Conservation (phyloP, 2,329 filamentous ascomycete genomes). For the Colletotrichum orchidophilum region DNA sequence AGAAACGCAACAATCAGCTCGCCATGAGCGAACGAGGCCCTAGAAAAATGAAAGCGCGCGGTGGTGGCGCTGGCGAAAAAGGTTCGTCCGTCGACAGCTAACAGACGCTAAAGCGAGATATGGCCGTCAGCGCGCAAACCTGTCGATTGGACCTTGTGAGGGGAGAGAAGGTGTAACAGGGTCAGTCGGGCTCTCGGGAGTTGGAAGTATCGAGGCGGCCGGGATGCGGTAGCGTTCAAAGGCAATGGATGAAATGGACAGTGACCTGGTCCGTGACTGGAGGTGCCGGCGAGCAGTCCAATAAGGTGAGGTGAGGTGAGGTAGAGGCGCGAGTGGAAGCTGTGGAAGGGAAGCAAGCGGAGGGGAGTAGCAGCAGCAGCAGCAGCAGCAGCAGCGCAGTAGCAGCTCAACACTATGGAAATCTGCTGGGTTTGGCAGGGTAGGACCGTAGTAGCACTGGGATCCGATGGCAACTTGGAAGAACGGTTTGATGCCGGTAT, state of each 20-base stretch:
- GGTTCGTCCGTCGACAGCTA: conserved; percentile 28
- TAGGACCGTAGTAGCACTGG: conserved; percentile 11
- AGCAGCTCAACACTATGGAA: conserved; percentile 28
- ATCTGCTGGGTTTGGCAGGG: conserved; percentile 26
- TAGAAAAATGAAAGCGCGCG: conserved; percentile 19
- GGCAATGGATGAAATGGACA: conserved; percentile 25
- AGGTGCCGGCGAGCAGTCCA: conserved; percentile 6
- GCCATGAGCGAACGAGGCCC: conserved; percentile 16
- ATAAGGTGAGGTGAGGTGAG: not conserved
- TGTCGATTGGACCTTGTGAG: conserved; percentile 16
- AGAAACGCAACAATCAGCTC: conserved; percentile 24
- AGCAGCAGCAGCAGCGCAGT: not conserved
- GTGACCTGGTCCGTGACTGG: conserved; percentile 29
- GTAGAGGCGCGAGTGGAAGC: conserved; percentile 17
- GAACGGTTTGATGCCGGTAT: conserved; percentile 1
- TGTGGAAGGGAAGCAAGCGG: not conserved
- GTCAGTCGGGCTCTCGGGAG: conserved; percentile 21
- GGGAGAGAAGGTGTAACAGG: conserved; percentile 1
- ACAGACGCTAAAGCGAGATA: conserved; percentile 23
- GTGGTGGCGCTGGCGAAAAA: conserved; percentile 29
- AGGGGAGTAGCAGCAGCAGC: conserved; percentile 2
- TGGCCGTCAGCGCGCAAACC: conserved; percentile 31
- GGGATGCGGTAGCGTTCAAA: conserved; percentile 6
- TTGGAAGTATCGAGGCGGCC: conserved; percentile 24
- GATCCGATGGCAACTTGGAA: not conserved